Evolutionary conservation across 2,329 filamentous ascomycete species (phyloP), one percentile per base, ranked within the genome.

Genomic region (Cordyceps javanica): DNA sequence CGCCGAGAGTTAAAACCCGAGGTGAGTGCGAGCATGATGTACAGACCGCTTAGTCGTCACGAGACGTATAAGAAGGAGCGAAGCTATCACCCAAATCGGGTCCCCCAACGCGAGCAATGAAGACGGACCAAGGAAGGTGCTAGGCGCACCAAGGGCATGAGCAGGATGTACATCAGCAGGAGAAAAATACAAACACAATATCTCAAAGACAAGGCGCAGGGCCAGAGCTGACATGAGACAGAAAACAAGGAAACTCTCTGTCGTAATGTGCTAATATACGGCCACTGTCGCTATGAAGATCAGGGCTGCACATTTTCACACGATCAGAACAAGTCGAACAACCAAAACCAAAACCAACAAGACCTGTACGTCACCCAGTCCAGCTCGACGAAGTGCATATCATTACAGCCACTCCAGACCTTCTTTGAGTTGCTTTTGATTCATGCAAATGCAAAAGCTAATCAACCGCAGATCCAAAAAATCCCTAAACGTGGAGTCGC

Each of bases 251-350:
- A 95, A 70, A 96, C 90, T 7, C 82, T 93, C 58, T 97, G 91
- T 75, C 88, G 91, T 68, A 96, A 97, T 74, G 88, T 97, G 61
- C 82, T 91, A 61, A 96, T 97, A 66, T 96, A 96, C 72, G 91
- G 91, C 57, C 89, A 93, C 73, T 97, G 91, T 72, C 88, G 91
- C 62, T 96, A 91, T 73, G 90, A 95, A 76, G 90, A 95, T 69
- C 87, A 90, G 75, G 91, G 90, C 75, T 96, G 91, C 74, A 86
- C 88, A 63, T 96, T 95, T 75, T 94, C 91, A 68, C 91, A 96
- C 74, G 90, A 94, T 64, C 83, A 85, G 59, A 80, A 83, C 64
- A 91, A 86, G 72, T 75, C 69, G 58, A 72, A 67, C 36, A 62
- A 52, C 51, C 51, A 54, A 34, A 54, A n/a, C 21, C 51, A 54